Percentiles rank a stretch among this genome's conserved stretches.
phyloP scores from a whole-genome alignment of 371 early-diverging fungal species.

The Rhizopus microsporus region DNA sequence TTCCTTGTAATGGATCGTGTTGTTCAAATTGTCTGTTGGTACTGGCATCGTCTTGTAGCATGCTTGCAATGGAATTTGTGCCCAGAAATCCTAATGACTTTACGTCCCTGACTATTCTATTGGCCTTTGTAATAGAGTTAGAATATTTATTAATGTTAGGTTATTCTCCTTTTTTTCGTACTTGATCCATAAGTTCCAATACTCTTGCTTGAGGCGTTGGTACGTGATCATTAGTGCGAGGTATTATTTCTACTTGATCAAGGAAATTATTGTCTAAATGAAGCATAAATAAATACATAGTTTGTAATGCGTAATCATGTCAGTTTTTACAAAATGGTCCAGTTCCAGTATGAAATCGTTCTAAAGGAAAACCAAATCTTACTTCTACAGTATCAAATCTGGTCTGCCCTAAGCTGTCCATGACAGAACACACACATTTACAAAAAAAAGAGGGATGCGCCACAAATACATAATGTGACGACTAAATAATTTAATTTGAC shows the following conservation, averaged over 20 bases:
- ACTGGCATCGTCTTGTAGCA: not conserved
- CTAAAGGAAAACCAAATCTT: too few species aligned
- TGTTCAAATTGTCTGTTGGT: not conserved
- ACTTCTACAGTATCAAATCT: too few species aligned
- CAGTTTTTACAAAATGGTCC: too few species aligned
- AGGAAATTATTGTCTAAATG: too few species aligned
- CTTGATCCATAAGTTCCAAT: not conserved
- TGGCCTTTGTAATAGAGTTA: not conserved
- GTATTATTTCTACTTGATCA: conserved; percentile 2
- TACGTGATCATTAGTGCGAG: conserved; percentile 16
- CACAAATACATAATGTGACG: too few species aligned
- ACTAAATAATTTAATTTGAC: too few species aligned
- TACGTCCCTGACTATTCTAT: not conserved
- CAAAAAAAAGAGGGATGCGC: too few species aligned
- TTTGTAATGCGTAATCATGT: too few species aligned
- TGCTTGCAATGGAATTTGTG: not conserved
- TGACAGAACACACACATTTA: too few species aligned
- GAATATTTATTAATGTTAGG: not conserved
- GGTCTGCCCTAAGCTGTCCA: too few species aligned
- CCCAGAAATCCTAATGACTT: not conserved
- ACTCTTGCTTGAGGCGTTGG: conserved; percentile 5
- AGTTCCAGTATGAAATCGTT: too few species aligned
- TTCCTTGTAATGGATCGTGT: conserved; percentile 20
- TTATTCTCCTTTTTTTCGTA: not conserved
- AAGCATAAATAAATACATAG: too few species aligned